Evolutionary conservation across 768 basidiomycete species (phyloP).

Genomic region (Lactifluus volemus): DNA sequence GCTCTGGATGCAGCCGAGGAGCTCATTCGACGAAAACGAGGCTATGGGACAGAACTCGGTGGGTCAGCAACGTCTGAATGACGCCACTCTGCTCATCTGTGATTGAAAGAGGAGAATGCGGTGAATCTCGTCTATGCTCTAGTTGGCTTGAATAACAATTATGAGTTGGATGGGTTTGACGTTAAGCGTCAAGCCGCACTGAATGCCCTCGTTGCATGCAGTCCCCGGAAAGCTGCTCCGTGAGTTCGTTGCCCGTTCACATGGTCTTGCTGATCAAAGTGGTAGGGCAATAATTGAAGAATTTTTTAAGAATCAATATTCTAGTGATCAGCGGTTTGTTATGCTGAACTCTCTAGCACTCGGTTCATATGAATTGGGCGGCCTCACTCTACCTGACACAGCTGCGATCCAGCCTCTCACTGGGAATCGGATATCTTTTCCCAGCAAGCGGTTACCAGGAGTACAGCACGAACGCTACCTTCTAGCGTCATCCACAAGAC

Average conservation of each 20-base stretch:
- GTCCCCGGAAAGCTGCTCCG: constrained; percentile 73
- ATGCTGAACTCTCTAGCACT: constrained; percentile 83
- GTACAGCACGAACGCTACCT: constrained; percentile 50
- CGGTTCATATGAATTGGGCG: constrained; percentile 76
- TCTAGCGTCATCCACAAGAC: constrained; percentile 23
- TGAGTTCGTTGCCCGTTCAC: constrained; percentile 34
- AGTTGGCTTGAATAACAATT: constrained; percentile 73
- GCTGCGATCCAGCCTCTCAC: constrained; percentile 27
- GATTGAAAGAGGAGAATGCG: constrained; percentile 75
- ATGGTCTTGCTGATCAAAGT: neutral
- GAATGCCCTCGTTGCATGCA: constrained; percentile 71
- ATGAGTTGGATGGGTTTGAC: constrained; percentile 73
- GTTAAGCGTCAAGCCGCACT: constrained; percentile 66
- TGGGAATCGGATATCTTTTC: constrained; percentile 45
- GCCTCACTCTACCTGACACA: constrained; percentile 29
- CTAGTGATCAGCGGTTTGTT: constrained; percentile 72
- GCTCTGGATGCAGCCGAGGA: constrained; percentile 73
- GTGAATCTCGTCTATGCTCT: constrained; percentile 70
- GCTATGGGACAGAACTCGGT: constrained; percentile 88
- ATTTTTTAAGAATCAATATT: constrained; percentile 92
- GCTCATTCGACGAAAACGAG: constrained; percentile 73
- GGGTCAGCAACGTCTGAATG: constrained; percentile 23
- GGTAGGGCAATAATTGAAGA: constrained; percentile 77
- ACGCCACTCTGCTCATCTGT: neutral
- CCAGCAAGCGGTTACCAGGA: constrained; percentile 71